Percentiles rank a stretch among this genome's conserved stretches.
These are phyloP conservation scores for Neostapfia colusana DNA, from an alignment of 176 grass and related monocot genomes.

Conservation along the genomic window DNA sequence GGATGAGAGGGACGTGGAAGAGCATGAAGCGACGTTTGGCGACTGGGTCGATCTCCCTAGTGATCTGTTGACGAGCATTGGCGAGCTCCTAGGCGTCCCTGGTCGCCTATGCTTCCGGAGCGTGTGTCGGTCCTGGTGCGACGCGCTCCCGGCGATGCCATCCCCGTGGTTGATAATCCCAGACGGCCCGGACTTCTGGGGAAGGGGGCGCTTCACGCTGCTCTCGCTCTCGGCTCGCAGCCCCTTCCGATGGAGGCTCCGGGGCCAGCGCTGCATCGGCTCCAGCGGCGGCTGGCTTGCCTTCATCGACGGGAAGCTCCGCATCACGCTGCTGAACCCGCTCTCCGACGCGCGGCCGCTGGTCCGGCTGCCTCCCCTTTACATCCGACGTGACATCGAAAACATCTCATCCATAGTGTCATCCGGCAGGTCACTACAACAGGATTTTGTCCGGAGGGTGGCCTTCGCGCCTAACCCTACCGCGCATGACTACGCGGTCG, in stretches of 20 bases:
- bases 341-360: not conserved
- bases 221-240: not conserved
- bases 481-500: not conserved
- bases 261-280: not conserved
- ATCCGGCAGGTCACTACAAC: not conserved
- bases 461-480: slow-evolving; percentile 14
- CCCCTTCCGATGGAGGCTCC: not conserved
- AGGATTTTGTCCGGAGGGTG: not conserved
- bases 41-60: not conserved
- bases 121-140: slow-evolving; percentile 15
- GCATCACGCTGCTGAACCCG: slow-evolving; percentile 8
- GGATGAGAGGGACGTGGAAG: too few species aligned
- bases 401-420: too few species aligned
- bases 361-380: slow-evolving; percentile 13
- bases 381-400: not conserved
- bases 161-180: slow-evolving; percentile 23
- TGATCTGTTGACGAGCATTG: slow-evolving; percentile 6
- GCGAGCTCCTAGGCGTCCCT: not conserved
- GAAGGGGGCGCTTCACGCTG: not conserved
- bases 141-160: not conserved
- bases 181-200: not conserved
- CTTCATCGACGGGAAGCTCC: not conserved
- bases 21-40: not conserved
- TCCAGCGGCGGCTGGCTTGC: slow-evolving; percentile 15
- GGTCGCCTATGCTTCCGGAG: not conserved